Base-by-base conservation (phyloP, 1,284 basidiomycete species). In the Ustilago sp. region DNA sequence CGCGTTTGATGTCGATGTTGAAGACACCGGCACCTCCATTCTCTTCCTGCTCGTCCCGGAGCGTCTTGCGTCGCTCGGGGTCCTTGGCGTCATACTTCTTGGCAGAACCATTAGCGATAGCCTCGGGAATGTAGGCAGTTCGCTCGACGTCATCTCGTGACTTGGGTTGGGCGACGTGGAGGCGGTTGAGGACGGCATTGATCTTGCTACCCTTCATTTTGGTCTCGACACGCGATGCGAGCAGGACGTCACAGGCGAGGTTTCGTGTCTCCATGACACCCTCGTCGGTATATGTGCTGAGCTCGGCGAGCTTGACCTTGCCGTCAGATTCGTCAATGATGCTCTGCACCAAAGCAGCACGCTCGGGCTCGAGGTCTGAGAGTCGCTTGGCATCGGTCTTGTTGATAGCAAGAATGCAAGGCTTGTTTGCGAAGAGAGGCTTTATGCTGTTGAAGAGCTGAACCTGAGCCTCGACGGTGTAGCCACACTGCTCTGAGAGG, bases 1-100 rank as follows among this genome's bases (percentile, higher is more conserved):
- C 90, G 89, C 94, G 94, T 80, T 85, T 85, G 70, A 85, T 64
- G 65, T 86, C 84, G 50, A 85, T 82, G 67, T 80, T 82, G 78
- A 82, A 82, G 23, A 86, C 84, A 66, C 84, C 84, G 9, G 84
- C 84, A 52, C 84, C 84, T 36, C 84, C 84, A 28, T 84, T 76
- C 64, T 80, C 80, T 70, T 85, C 84, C 64, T 86, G 82, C 60
- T 82, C 77, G 59, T 86, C 84, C n/a, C 75, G 73, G 54, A 85
- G 80, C n/a, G 79, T 81, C 59, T 56, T 67, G 52, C 80, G 69
- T 28, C 83, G 78, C 34, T 80, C 66, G 6, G 83, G 83, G 57
- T 86, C 84, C 31, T 83, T 63, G 31, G 63, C 2, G 58, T 83
- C 77, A 69, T 79, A 84, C 76, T 85, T 86, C 63, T 80, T 82